phyloP scores from a whole-genome alignment of 306 rosid species.

The Luffa aegyptiaca region DNA sequence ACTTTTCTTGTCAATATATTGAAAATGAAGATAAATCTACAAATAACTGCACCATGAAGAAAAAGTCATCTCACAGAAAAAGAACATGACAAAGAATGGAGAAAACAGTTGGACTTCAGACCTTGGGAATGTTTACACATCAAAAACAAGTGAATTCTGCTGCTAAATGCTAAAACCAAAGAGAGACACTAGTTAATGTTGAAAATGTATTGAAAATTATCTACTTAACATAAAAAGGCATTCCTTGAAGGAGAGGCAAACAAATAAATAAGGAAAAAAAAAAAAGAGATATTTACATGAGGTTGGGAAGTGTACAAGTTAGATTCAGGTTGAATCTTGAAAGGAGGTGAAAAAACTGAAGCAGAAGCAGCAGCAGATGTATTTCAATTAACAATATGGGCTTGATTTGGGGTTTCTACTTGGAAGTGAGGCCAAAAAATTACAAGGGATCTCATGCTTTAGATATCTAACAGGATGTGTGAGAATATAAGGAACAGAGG shows the following conservation, averaged over 20 bases:
- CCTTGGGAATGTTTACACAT: background rate
- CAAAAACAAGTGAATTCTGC: background rate
- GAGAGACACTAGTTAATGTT: background rate
- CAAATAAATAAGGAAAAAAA: background rate
- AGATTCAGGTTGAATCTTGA: background rate
- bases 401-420: background rate
- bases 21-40: background rate
- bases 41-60: background rate
- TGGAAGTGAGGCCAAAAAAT: background rate
- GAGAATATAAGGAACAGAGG: background rate
- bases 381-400: background rate
- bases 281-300: background rate
- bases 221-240: background rate
- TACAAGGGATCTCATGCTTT: background rate
- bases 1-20: background rate
- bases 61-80: background rate
- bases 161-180: background rate
- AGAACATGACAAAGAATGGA: background rate
- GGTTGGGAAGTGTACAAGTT: constrained; percentile 1
- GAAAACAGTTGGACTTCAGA: background rate
- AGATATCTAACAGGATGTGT: background rate
- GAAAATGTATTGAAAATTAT: background rate
- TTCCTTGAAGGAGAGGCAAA: background rate
- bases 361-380: background rate
- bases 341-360: background rate